Percentiles rank a stretch among this genome's conserved stretches.
Evolutionary conservation across 257 asterid species (phyloP).

Genomic region (Nicotiana knightiana): DNA sequence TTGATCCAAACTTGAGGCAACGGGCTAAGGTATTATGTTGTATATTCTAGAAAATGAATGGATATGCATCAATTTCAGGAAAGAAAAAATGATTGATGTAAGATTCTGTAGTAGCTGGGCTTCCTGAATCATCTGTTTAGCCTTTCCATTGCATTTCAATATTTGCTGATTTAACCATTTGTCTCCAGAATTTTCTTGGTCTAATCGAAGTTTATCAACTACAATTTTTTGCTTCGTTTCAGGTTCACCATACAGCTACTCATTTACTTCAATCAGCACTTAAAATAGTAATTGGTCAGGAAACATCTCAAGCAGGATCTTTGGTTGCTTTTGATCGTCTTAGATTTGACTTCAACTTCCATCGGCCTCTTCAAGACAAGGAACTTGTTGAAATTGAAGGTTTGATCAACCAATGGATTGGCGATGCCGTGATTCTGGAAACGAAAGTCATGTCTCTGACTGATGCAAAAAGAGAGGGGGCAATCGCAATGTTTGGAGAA

Average conservation of each 20-base stretch:
- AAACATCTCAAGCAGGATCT: constrained; percentile 97
- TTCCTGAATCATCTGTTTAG: neutral
- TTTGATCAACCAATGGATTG: constrained; percentile 78
- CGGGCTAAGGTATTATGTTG: constrained; percentile 62
- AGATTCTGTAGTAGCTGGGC: neutral
- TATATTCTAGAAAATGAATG: neutral
- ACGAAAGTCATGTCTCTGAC: constrained; percentile 66
- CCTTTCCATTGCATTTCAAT: neutral
- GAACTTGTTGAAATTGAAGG: constrained; percentile 74
- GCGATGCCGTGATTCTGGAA: constrained; percentile 67
- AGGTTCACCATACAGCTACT: constrained; percentile 97
- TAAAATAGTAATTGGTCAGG: constrained; percentile 76
- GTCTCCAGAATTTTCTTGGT: neutral
- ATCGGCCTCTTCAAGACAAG: constrained; percentile 59
- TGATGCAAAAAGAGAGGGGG: constrained; percentile 94
- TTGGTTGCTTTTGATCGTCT: constrained; percentile 91
- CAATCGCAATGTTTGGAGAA: constrained; percentile 97
- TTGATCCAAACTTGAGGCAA: constrained; percentile 76
- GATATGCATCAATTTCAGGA: neutral
- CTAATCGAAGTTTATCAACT: neutral
- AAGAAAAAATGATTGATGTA: neutral
- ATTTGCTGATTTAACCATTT: neutral
- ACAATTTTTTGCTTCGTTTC: constrained; percentile 6
- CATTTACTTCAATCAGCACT: constrained; percentile 96
- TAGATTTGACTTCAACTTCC: constrained; percentile 89